phyloP scores from a whole-genome alignment of 2,329 filamentous ascomycete species.

The Phialophora expanda region DNA sequence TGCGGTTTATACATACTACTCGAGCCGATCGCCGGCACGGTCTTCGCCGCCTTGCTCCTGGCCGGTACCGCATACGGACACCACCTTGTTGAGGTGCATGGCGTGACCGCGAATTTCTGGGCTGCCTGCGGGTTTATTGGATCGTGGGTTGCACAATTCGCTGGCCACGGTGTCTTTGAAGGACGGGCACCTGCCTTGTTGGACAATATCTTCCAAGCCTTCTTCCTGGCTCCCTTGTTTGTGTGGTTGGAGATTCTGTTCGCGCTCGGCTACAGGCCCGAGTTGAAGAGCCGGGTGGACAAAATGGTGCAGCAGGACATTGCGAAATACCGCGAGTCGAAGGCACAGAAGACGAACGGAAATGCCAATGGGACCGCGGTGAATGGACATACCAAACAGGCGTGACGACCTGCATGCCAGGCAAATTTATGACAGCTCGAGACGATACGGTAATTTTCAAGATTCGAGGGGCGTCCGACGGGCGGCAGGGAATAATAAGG shows the following conservation, averaged over 20 bases:
- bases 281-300: constrained; percentile 80
- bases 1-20: constrained; percentile 84
- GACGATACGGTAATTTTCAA: neutral
- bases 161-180: constrained; percentile 90
- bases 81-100: constrained; percentile 70
- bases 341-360: constrained; percentile 48
- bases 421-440: neutral
- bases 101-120: constrained; percentile 64
- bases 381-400: constrained; percentile 39
- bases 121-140: constrained; percentile 72
- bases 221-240: constrained; percentile 93
- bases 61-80: constrained; percentile 76
- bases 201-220: constrained; percentile 87
- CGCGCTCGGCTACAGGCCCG: constrained; percentile 84
- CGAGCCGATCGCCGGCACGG: constrained; percentile 86
- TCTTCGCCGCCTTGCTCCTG: constrained; percentile 77
- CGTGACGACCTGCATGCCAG: constrained; percentile 15
- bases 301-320: constrained; percentile 77
- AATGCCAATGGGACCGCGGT: constrained; percentile 36
- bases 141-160: constrained; percentile 86
- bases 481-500: neutral
- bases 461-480: neutral
- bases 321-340: constrained; percentile 70
- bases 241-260: constrained; percentile 97
- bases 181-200: constrained; percentile 84